A percentile compares a stretch with the other conserved stretches of the same genome.
phyloP scores from a whole-genome alignment of 2,329 filamentous ascomycete genomes.

The Colletotrichum sp. region DNA sequence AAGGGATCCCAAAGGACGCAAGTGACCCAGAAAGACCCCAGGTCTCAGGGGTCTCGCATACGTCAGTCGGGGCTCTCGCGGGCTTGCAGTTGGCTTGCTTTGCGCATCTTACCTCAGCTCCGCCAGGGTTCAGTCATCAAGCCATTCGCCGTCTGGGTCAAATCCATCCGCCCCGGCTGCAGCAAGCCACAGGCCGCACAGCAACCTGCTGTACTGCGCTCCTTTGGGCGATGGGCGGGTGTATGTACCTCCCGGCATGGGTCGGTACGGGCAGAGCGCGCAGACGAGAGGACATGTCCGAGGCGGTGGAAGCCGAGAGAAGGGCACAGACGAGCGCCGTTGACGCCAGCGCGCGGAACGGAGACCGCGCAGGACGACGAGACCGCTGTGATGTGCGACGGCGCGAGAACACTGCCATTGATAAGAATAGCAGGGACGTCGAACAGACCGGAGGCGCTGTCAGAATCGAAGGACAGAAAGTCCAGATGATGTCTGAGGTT shows the following conservation, averaged over 20 bases:
- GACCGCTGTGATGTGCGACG: background rate
- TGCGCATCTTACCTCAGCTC: slow-evolving; percentile 15
- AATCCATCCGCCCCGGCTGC: slow-evolving; percentile 3
- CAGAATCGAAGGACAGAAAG: background rate
- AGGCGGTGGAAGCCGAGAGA: slow-evolving; percentile 19
- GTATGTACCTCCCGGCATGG: background rate
- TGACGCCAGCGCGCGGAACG: slow-evolving; percentile 8
- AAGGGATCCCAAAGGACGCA: background rate
- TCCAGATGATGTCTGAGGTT: slow-evolving; percentile 7
- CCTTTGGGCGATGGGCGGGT: slow-evolving; percentile 1
- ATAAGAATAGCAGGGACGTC: background rate
- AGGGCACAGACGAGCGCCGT: slow-evolving; percentile 11
- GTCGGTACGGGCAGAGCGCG: background rate
- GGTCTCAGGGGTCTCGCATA: slow-evolving; percentile 15
- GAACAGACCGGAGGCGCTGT: background rate
- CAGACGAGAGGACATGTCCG: background rate
- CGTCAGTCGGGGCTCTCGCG: background rate
- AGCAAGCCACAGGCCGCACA: slow-evolving; percentile 5
- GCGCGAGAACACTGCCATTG: background rate
- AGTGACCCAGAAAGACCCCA: background rate
- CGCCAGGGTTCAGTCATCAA: background rate
- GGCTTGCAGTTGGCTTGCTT: background rate
- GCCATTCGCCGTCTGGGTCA: background rate
- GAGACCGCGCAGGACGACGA: background rate
- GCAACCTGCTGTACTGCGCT: slow-evolving; percentile 4